Evolutionary conservation across 345 rosid genomes (phyloP).

Genomic region (Syzygium aqueum): DNA sequence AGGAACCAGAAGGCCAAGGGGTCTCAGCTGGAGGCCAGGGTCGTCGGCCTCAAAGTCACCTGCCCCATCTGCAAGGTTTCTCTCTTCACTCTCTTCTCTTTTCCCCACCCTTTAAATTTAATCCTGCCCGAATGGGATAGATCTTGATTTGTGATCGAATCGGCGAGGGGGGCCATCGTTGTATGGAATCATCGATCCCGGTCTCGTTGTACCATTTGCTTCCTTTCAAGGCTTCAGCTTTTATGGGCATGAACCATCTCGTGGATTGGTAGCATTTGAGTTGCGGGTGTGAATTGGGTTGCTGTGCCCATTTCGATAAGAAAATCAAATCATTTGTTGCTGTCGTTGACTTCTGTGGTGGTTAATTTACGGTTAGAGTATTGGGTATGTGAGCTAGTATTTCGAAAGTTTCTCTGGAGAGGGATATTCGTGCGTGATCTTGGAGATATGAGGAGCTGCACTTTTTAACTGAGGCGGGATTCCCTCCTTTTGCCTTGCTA

Average conservation of each 20-base stretch:
- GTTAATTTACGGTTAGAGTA: neutral
- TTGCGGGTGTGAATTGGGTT: neutral
- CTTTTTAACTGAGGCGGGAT: neutral
- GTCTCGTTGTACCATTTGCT: neutral
- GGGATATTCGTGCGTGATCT: neutral
- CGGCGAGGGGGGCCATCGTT: neutral
- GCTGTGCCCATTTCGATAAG: neutral
- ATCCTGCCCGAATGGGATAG: neutral
- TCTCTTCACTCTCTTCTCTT: neutral
- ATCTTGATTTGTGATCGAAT: neutral
- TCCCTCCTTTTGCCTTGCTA: neutral
- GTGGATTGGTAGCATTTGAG: neutral
- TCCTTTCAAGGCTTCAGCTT: neutral
- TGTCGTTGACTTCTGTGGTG: neutral
- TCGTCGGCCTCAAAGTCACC: slow-evolving; percentile 55
- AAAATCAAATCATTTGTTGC: neutral
- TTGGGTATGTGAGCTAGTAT: neutral
- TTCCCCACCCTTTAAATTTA: neutral
- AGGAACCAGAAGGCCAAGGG: slow-evolving; percentile 55
- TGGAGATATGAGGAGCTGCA: neutral
- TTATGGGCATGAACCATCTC: neutral
- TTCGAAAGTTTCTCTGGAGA: neutral
- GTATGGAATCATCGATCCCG: neutral
- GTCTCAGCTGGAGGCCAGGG: slow-evolving; percentile 63
- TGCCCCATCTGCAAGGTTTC: slow-evolving; percentile 72